Percentiles rank a stretch among this genome's conserved stretches.
Evolutionary conservation across 768 basidiomycete species (phyloP).

Genomic region (Pleurotus cornucopiae): DNA sequence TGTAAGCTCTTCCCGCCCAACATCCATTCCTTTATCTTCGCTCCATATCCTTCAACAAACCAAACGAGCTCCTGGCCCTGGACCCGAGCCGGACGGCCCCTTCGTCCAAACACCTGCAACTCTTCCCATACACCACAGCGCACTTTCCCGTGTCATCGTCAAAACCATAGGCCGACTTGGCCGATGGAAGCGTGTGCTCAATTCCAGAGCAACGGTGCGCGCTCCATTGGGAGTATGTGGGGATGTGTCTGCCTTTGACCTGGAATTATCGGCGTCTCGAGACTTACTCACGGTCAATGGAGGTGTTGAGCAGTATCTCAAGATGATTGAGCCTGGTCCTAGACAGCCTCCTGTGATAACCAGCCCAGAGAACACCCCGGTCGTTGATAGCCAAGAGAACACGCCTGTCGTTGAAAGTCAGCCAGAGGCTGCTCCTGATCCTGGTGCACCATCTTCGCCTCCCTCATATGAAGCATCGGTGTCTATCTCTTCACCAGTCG

Average conservation of each 20-base stretch:
- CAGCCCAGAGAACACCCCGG: background rate
- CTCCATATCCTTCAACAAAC: slow-evolving; percentile 65
- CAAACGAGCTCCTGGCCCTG: slow-evolving; percentile 29
- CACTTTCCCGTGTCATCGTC: slow-evolving; percentile 71
- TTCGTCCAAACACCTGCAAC: slow-evolving; percentile 37
- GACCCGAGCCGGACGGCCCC: slow-evolving; percentile 21
- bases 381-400: background rate
- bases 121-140: slow-evolving; percentile 53
- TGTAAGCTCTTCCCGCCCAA: slow-evolving; percentile 35
- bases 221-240: slow-evolving; percentile 29
- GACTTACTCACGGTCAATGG: slow-evolving; percentile 60
- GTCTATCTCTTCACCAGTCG: background rate
- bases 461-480: background rate
- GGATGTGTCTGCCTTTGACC: slow-evolving; percentile 66
- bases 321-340: slow-evolving; percentile 41
- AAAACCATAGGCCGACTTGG: slow-evolving; percentile 82
- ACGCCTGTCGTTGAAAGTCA: background rate
- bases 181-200: slow-evolving; percentile 76
- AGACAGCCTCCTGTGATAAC: background rate
- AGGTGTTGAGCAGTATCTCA: slow-evolving; percentile 65
- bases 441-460: background rate
- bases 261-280: slow-evolving; percentile 55
- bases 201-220: slow-evolving; percentile 33
- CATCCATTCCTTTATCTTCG: slow-evolving; percentile 47
- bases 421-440: background rate